Percentiles rank a stretch among this genome's conserved stretches.
These are phyloP conservation scores for Symmetrospora coprosmae DNA, from an alignment of 768 basidiomycete genomes.

Conservation along the genomic window DNA sequence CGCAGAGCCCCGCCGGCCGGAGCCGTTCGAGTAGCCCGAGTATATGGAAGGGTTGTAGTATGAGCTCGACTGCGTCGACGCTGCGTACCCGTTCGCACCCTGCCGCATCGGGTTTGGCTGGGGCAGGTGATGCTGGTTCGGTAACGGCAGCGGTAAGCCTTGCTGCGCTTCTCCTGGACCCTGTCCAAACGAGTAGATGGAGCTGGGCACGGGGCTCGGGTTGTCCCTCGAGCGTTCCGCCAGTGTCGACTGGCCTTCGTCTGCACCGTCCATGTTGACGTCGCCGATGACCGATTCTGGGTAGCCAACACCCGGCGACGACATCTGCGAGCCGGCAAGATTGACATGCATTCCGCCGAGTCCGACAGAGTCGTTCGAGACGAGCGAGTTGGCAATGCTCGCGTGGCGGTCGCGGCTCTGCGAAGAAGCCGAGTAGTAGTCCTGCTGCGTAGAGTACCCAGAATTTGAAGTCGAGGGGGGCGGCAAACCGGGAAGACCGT, in stretches of 20 bases:
- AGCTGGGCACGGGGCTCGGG: constrained; percentile 3
- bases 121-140: constrained; percentile 21
- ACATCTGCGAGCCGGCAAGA: background rate
- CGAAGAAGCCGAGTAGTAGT: background rate
- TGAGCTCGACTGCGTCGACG: constrained; percentile 6
- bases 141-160: constrained; percentile 10
- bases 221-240: background rate
- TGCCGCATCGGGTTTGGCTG: constrained; percentile 13
- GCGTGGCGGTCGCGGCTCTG: background rate
- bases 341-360: constrained; percentile 3
- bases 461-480: too few species aligned
- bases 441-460: background rate
- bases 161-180: background rate
- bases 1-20: constrained; percentile 22
- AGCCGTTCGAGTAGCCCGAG: background rate
- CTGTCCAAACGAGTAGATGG: constrained; percentile 11
- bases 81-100: constrained; percentile 8
- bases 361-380: background rate
- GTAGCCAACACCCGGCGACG: background rate
- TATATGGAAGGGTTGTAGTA: constrained; percentile 21
- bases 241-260: background rate
- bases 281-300: constrained; percentile 14
- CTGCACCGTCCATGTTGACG: constrained; percentile 1
- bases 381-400: constrained; percentile 1
- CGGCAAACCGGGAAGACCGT: constrained; percentile 4